A percentile compares a stretch with the other conserved stretches of the same genome.
These are phyloP conservation scores for Blumeria graminis DNA, from an alignment of 2,329 filamentous ascomycete genomes.

Conservation along the genomic window DNA sequence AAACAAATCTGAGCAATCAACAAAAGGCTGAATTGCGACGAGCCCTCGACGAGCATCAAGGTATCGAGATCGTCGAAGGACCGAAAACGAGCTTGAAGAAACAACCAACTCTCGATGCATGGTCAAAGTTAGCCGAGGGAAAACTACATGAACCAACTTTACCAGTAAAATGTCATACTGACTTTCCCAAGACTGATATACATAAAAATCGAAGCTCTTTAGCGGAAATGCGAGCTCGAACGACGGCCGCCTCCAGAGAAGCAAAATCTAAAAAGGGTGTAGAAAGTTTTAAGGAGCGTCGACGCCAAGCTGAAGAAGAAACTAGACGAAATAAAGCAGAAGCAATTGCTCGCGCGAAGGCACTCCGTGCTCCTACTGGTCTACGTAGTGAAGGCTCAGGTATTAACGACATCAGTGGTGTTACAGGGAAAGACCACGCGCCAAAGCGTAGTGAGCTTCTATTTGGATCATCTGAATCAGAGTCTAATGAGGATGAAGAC, in stretches of 20 bases:
- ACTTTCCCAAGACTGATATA: background rate
- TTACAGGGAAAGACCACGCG: constrained; percentile 56
- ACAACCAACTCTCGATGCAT: constrained; percentile 35
- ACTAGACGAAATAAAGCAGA: constrained; percentile 42
- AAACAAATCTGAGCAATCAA: constrained; percentile 56
- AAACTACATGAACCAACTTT: constrained; percentile 12
- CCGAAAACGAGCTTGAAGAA: constrained; percentile 25
- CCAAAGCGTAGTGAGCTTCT: constrained; percentile 64
- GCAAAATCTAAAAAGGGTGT: background rate
- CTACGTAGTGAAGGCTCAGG: constrained; percentile 61
- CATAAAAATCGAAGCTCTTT: constrained; percentile 2
- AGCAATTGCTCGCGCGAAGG: constrained; percentile 44
- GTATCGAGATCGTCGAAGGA: constrained; percentile 25
- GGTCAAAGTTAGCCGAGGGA: constrained; percentile 28
- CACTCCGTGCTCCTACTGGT: constrained; percentile 26
- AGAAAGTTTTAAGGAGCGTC: constrained; percentile 24
- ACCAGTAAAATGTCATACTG: constrained; percentile 3
- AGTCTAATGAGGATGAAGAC: constrained; percentile 51
- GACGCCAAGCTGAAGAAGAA: constrained; percentile 50
- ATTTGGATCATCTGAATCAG: constrained; percentile 51
- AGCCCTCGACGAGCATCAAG: constrained; percentile 33
- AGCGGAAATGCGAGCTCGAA: constrained; percentile 7
- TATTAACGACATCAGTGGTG: constrained; percentile 42
- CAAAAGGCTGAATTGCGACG: constrained; percentile 65
- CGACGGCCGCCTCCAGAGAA: background rate